A percentile compares a stretch with the other conserved stretches of the same genome.
These are phyloP conservation scores for Paspalum vaginatum DNA, from an alignment of 176 grass and related monocot genomes.

Conservation along the genomic window DNA sequence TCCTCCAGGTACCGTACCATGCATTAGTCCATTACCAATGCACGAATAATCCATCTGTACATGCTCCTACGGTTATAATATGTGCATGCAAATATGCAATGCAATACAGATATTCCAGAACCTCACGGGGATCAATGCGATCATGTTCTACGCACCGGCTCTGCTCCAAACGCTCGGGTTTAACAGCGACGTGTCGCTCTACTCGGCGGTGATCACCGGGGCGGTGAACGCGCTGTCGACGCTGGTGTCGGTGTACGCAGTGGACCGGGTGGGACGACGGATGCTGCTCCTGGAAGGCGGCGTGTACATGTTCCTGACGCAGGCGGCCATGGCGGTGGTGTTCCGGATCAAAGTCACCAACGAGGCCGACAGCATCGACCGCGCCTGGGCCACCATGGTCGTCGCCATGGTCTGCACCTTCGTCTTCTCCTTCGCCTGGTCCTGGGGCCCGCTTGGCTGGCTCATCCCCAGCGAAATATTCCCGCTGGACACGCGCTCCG, in stretches of 20 bases:
- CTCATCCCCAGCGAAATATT: slow-evolving; percentile 50
- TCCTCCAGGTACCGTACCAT: neutral
- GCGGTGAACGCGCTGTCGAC: neutral
- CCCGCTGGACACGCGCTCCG: slow-evolving; percentile 39
- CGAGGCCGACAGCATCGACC: neutral
- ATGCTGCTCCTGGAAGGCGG: slow-evolving; percentile 47
- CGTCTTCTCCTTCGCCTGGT: slow-evolving; percentile 30
- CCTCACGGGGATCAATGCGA: slow-evolving; percentile 50
- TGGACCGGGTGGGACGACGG: slow-evolving; percentile 47
- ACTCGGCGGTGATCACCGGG: slow-evolving; percentile 13
- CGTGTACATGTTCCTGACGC: slow-evolving; percentile 36
- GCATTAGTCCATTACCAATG: too few relatives aligned
- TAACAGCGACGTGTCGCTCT: neutral
- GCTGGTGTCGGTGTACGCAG: slow-evolving; percentile 29
- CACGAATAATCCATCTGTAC: too few relatives aligned
- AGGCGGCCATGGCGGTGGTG: slow-evolving; percentile 33
- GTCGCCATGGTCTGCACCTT: neutral
- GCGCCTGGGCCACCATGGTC: neutral
- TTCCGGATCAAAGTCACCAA: neutral
- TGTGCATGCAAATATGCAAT: neutral
- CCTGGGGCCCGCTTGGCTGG: slow-evolving; percentile 51
- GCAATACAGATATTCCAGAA: slow-evolving; percentile 36
- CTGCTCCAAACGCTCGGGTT: slow-evolving; percentile 46
- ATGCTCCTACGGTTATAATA: too few relatives aligned
- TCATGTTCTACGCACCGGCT: slow-evolving; percentile 62